Percentiles rank a stretch among this genome's conserved stretches.
phyloP scores from a whole-genome alignment of 192 early-diverging fungal genomes.

The Gigaspora rosea region DNA sequence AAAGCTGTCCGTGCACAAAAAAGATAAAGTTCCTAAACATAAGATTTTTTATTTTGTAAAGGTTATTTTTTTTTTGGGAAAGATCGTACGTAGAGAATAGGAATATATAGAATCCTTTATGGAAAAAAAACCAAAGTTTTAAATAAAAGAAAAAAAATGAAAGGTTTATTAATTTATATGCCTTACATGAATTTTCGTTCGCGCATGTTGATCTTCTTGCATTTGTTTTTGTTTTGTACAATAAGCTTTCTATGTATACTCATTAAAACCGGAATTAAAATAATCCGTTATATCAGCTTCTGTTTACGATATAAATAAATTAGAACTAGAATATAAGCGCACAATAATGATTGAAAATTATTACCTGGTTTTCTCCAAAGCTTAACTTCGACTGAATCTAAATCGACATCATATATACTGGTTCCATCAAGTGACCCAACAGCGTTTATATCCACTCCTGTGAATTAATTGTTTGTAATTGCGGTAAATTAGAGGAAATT shows the following conservation, averaged over 20 bases:
- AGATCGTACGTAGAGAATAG: too few species aligned
- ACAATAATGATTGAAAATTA: conserved; percentile 6
- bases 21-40: too few species aligned
- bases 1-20: too few species aligned
- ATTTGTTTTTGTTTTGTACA: conserved; percentile 88
- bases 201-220: conserved; percentile 65
- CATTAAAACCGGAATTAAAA: conserved; percentile 99
- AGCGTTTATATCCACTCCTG: conserved; percentile 64
- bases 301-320: conserved; percentile 12
- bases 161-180: background rate
- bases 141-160: background rate
- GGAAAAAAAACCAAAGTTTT: background rate
- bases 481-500: too few species aligned
- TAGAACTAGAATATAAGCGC: conserved; percentile 1
- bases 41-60: too few species aligned
- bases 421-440: conserved; percentile 80
- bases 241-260: conserved; percentile 93
- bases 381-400: conserved; percentile 94
- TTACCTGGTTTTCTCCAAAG: conserved; percentile 87
- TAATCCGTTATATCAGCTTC: conserved; percentile 97
- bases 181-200: conserved; percentile 52
- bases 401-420: conserved; percentile 85
- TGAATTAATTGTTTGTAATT: too few species aligned
- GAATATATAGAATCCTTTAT: too few species aligned
- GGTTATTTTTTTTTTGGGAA: too few species aligned